Evolutionary conservation across 2,329 filamentous ascomycete genomes (phyloP).

Genomic region (Sarocladiaceae sp.): DNA sequence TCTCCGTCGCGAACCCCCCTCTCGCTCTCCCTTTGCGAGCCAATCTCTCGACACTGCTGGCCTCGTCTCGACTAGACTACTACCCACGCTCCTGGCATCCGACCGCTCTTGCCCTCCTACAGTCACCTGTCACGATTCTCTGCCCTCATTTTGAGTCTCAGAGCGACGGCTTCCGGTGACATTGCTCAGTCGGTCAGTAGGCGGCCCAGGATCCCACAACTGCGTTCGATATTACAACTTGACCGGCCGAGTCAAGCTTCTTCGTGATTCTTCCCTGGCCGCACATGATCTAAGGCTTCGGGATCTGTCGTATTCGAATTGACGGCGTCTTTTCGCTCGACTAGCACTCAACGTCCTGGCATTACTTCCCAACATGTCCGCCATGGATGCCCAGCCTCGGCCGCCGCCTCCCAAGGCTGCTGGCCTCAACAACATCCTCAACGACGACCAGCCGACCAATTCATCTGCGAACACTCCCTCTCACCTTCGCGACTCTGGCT

Average conservation of each 20-base stretch:
- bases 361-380: conserved; percentile 12
- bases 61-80: not conserved
- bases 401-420: conserved; percentile 26
- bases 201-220: no score
- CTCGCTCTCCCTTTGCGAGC: conserved; percentile 4
- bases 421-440: conserved; percentile 32
- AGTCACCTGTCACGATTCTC: no score
- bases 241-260: no score
- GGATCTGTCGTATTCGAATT: no score
- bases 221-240: no score
- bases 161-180: no score
- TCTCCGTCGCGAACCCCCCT: not conserved
- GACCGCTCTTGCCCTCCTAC: not conserved
- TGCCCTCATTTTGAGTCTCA: no score
- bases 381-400: conserved; percentile 23
- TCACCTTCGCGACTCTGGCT: conserved; percentile 35
- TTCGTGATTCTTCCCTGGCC: no score
- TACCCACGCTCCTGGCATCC: not conserved
- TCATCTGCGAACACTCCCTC: conserved; percentile 21
- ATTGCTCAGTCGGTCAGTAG: no score
- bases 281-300: no score
- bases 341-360: no score
- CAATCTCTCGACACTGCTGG: not conserved
- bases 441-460: conserved; percentile 25
- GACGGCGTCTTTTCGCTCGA: no score